phyloP scores from a whole-genome alignment of 2,329 filamentous ascomycete genomes.

The Huntiella bhutanensis region DNA sequence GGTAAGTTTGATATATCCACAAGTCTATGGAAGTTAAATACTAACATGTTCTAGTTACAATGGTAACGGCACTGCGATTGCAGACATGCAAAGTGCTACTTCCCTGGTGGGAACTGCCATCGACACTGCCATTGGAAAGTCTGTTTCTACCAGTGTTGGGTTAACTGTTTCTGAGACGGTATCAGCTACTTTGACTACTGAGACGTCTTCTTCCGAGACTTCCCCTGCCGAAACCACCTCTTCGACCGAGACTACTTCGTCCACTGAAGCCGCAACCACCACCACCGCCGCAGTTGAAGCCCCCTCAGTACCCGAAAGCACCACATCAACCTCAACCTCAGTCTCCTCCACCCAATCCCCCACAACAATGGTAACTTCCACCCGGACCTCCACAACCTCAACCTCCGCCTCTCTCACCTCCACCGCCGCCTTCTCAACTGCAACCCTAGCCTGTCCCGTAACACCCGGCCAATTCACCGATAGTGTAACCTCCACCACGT shows the following conservation, averaged over 20 bases:
- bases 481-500: slow-evolving; percentile 22
- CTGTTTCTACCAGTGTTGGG: not conserved
- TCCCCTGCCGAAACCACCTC: too few relatives aligned
- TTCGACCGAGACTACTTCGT: too few relatives aligned
- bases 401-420: not conserved
- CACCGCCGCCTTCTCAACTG: slow-evolving; percentile 13
- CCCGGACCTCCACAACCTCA: not conserved
- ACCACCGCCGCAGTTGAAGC: slow-evolving; percentile 7
- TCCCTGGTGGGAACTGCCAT: not conserved
- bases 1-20: not conserved
- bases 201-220: not conserved
- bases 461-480: slow-evolving; percentile 21
- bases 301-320: slow-evolving; percentile 5
- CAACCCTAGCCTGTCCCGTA: slow-evolving; percentile 22
- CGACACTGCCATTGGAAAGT: not conserved
- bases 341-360: not conserved
- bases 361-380: not conserved
- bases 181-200: not conserved
- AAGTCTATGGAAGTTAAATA: not conserved
- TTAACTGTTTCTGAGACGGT: not conserved
- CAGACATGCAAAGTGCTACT: not conserved
- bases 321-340: slow-evolving; percentile 9
- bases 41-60: too few relatives aligned
- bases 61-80: not conserved
- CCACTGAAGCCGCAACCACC: too few relatives aligned